Evolutionary conservation across 306 rosid genomes (phyloP).

Genomic region (Canavalia ensiformis): DNA sequence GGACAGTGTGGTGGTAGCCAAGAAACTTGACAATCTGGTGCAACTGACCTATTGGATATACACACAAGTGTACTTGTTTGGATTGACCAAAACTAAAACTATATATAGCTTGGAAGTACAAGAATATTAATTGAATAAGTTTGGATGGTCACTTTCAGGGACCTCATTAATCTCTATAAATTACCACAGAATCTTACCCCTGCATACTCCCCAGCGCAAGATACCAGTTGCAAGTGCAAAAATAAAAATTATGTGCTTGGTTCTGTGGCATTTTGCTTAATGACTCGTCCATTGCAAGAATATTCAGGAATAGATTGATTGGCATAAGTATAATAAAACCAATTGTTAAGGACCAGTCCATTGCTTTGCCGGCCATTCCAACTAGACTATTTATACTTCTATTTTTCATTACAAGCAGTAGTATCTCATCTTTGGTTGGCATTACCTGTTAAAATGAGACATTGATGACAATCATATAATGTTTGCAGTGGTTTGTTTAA

Average conservation of each 20-base stretch:
- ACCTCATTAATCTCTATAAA: too few relatives aligned
- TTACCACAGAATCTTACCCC: too few relatives aligned
- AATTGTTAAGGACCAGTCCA: not conserved
- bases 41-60: too few relatives aligned
- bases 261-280: not conserved
- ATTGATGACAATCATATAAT: not conserved
- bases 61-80: not conserved
- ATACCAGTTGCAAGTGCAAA: too few relatives aligned
- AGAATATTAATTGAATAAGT: too few relatives aligned
- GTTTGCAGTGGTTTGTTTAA: not conserved
- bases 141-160: too few relatives aligned
- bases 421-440: not conserved
- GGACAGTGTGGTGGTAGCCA: too few relatives aligned
- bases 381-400: not conserved
- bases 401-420: constrained; percentile 2
- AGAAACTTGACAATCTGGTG: too few relatives aligned
- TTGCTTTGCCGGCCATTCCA: constrained; percentile 37
- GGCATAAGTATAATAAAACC: not conserved
- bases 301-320: not conserved
- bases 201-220: too few relatives aligned
- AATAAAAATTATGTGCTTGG: too few relatives aligned
- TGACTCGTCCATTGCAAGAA: not conserved
- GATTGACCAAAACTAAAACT: too few relatives aligned
- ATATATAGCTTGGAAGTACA: too few relatives aligned
- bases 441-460: not conserved